Percentiles rank a stretch among this genome's conserved stretches.
Conservation (phyloP, 768 basidiomycete genomes). For the Mrakia frigida region DNA sequence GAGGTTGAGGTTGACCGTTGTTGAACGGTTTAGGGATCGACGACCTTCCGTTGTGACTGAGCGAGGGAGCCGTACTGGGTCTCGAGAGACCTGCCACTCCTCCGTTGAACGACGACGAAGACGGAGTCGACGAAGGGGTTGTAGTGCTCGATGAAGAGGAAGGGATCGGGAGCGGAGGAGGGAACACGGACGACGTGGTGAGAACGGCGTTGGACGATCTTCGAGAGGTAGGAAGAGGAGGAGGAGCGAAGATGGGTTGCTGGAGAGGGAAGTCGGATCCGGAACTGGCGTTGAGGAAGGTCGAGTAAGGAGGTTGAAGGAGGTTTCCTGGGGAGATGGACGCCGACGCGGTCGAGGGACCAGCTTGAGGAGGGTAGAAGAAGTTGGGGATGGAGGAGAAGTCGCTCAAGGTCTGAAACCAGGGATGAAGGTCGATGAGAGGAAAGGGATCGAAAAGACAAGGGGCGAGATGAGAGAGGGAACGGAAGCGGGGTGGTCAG, state of each 20-base stretch:
- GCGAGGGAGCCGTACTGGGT: background rate
- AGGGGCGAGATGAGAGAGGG: too few relatives aligned
- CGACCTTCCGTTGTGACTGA: too few relatives aligned
- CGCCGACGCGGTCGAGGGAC: background rate
- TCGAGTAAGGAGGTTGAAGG: background rate
- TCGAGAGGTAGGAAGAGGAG: background rate
- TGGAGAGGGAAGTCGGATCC: constrained; percentile 4
- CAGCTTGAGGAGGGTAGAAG: background rate
- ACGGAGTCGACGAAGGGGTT: background rate
- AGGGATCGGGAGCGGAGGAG: background rate
- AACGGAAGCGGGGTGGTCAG: background rate
- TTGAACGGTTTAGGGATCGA: too few relatives aligned
- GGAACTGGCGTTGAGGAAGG: background rate
- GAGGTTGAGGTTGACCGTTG: too few relatives aligned
- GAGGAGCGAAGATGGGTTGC: constrained; percentile 13
- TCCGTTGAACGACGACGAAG: too few relatives aligned
- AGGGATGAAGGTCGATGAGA: background rate
- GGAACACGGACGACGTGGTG: too few relatives aligned
- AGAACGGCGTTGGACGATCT: background rate
- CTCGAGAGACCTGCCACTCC: background rate
- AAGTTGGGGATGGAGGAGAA: background rate
- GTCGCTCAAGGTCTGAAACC: background rate
- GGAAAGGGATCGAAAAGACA: background rate
- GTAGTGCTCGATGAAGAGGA: background rate
- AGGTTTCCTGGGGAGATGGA: constrained; percentile 13